phyloP scores from a whole-genome alignment of 140 eudicot species.

The Ambrosia hybrid region DNA sequence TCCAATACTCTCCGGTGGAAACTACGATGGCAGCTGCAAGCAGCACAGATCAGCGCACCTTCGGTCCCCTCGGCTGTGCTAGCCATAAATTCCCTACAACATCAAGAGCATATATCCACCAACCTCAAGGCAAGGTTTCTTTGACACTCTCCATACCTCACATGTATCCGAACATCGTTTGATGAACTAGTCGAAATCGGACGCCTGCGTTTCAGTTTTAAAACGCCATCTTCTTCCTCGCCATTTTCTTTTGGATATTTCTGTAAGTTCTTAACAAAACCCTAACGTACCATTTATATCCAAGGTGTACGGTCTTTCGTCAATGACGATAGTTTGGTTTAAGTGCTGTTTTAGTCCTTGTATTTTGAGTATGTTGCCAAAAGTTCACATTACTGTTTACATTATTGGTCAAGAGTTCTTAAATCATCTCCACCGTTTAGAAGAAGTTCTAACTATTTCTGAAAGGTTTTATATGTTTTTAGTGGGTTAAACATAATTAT shows the following conservation, averaged over 20 bases:
- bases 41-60: constrained; percentile 55
- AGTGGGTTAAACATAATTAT: neutral
- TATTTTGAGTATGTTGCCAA: constrained; percentile 11
- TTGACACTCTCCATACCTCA: constrained; percentile 52
- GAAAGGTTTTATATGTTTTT: neutral
- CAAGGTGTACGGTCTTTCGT: constrained; percentile 19
- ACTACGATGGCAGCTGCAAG: constrained; percentile 73
- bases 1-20: constrained; percentile 56
- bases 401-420: too few species aligned
- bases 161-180: constrained; percentile 24
- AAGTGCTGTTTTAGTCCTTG: neutral
- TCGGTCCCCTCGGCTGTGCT: constrained; percentile 53
- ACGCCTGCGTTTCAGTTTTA: constrained; percentile 10
- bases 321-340: constrained; percentile 3
- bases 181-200: constrained; percentile 28
- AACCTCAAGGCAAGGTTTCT: constrained; percentile 42
- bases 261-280: constrained; percentile 21
- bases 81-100: constrained; percentile 58
- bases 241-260: constrained; percentile 18
- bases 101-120: constrained; percentile 56
- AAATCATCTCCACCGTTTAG: neutral
- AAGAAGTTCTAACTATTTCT: too few species aligned
- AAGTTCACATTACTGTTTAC: neutral
- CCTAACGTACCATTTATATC: constrained; percentile 39
- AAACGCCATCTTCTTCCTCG: constrained; percentile 24